Evolutionary conservation across 257 asterid genomes (phyloP), one percentile per base, ranked within the genome.

Genomic region (Coffea canephora): DNA sequence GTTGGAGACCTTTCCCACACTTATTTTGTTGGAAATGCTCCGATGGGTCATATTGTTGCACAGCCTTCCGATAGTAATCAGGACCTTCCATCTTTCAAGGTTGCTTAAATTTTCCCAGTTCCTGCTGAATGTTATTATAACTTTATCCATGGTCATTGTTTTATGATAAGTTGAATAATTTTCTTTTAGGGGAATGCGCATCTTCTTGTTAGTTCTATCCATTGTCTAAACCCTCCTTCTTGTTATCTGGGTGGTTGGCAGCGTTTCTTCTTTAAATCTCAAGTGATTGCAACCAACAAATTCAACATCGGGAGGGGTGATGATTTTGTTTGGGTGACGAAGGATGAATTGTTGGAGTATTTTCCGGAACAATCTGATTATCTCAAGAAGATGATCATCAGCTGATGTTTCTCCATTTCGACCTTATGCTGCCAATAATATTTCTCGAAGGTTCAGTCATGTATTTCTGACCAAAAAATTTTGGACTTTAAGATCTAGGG

Each of bases 181-280:
- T 36, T 49, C 49, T 69, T 39, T 18, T 15, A 18, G 39, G 49
- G 12, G 23, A 34, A 36, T 46, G 1, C 45, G 76, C 39, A 72
- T 49, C 48, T 41, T 21, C 61, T 43, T 41, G 1, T 68, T 78
- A 39, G 54, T 15, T 55, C 54, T n/a, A 11, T 49, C 59, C 21
- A 8, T 48, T 39, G 27, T 74, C 76, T 65, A 41, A 61, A 1
- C 43, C 15, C 18, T 69, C 54, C 23, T 52, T 48, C 41, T 1
- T 25, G 45, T 45, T n/a, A 13, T 50, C 31, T 70, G 54, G 15
- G 48, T 76, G 59, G 45, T 69, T 73, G 83, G 79, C 96, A 94
- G 97, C 94, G 87, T 39, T 96, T 94, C 91, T 94, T 93, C 88
- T 96, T 96, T 70, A 96, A 96, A 85, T 94, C 97, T 75, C 99